Evolutionary conservation across 2,329 filamentous ascomycete species (phyloP).

Genomic region (Penicillium sp.): DNA sequence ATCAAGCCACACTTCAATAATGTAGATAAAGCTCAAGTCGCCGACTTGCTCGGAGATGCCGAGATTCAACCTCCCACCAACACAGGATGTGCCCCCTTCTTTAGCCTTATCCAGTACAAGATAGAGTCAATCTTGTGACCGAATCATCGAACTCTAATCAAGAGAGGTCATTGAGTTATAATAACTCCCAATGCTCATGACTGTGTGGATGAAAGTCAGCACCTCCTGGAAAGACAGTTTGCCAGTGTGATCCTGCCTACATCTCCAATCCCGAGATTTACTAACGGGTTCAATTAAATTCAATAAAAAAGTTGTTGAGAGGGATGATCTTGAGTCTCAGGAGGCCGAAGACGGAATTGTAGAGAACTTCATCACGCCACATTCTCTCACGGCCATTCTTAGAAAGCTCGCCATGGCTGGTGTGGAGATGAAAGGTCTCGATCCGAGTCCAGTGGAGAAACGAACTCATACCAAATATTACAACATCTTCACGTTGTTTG

Average conservation of each 20-base stretch:
- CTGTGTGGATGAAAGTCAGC: neutral
- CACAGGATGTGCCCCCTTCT: neutral
- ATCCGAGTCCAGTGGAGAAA: neutral
- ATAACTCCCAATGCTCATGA: neutral
- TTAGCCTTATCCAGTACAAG: neutral
- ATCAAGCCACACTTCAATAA: neutral
- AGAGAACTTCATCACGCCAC: neutral
- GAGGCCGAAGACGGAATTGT: neutral
- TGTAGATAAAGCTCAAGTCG: neutral
- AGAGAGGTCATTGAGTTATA: neutral
- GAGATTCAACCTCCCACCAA: neutral
- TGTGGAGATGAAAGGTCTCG: neutral
- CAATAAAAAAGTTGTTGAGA: neutral
- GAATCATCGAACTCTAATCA: neutral
- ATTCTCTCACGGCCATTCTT: neutral
- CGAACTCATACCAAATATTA: neutral
- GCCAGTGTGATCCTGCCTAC: neutral
- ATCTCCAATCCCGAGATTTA: neutral
- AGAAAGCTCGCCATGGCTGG: neutral
- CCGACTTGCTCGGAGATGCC: neutral
- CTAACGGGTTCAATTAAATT: neutral
- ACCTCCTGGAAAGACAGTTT: neutral
- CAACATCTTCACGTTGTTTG: neutral
- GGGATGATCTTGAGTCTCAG: neutral
- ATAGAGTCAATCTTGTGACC: neutral